Evolutionary conservation across 306 rosid species (phyloP).

Genomic region (Cotoneaster glaucophyllus): DNA sequence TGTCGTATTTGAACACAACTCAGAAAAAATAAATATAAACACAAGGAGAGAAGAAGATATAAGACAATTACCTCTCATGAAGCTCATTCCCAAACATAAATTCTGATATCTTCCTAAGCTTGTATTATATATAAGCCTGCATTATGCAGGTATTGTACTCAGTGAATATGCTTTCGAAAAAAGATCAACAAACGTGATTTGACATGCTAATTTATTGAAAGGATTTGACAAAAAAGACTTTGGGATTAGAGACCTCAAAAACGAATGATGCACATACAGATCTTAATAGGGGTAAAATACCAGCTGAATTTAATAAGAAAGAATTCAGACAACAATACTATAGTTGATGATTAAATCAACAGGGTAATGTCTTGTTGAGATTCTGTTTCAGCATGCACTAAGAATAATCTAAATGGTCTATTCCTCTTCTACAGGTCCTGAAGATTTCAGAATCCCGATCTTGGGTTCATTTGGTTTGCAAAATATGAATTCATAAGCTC

Average conservation of each 20-base stretch:
- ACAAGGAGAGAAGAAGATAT: constrained; percentile 9
- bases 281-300: constrained; percentile 61
- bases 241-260: neutral
- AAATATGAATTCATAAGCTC: constrained; percentile 3
- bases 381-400: too few relatives aligned
- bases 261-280: constrained; percentile 7
- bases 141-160: neutral
- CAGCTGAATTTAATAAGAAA: constrained; percentile 26
- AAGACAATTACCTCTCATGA: constrained; percentile 36
- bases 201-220: neutral
- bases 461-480: constrained; percentile 32
- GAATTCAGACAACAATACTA: neutral
- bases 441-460: constrained; percentile 22
- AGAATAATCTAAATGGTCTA: too few relatives aligned
- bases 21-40: constrained; percentile 1
- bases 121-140: constrained; percentile 37
- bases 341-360: neutral
- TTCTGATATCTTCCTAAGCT: constrained; percentile 34
- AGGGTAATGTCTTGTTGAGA: neutral
- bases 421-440: constrained; percentile 8
- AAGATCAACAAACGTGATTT: neutral
- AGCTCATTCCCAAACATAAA: constrained; percentile 38
- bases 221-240: neutral
- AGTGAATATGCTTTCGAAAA: neutral
- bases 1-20: constrained; percentile 8